Evolutionary conservation across 768 basidiomycete species (phyloP), one percentile per base, ranked within the genome.

Genomic region (Mycena galopus): DNA sequence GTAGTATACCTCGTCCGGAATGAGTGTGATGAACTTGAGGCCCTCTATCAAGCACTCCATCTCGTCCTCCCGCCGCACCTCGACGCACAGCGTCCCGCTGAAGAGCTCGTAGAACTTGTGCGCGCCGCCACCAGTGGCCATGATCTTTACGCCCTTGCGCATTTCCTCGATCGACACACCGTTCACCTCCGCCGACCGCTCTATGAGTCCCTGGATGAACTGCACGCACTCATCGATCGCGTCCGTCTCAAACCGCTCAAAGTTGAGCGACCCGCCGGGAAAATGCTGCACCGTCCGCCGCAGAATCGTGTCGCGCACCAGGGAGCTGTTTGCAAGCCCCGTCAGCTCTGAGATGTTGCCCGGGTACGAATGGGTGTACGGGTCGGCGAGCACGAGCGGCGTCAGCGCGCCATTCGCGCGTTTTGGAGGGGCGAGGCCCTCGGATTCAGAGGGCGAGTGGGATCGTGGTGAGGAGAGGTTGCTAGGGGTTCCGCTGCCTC

Each of bases 1-100:
- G 87, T 93, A 98, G 84, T 99, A 99, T 32, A 95, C 97, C 84
- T 99, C 98, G 83, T 96, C 92, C 37, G 97, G 97, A 71, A 99
- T 97, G 81, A 94, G 92, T 39, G 94, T 93, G 81, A 99, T 93
- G 84, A 99, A 99, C 82, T 95, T 94, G 79, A 99, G 87, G 32
- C 98, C 98, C 77, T 96, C 93, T 75, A 98, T 99, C 79, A 99
- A 83, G 78, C 98, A 98, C 84, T 96, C 97, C 98, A 99, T 99
- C 88, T 99, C 98, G 81, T 99, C 98, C 82, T 99, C 97, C 67
- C 93, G 83, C 72, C 86, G 85, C 51, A 98, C 96, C 78, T 97
- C 96, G 61, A 99, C 95, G 30, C 87, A 90, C 17, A 98, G 85
- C 73, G 89, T 90, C 25, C 85, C 85, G 61, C 86, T 86, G 81